Base-by-base conservation (phyloP, 495 filamentous ascomycete genomes). In the Lasiosphaeria miniovina region DNA sequence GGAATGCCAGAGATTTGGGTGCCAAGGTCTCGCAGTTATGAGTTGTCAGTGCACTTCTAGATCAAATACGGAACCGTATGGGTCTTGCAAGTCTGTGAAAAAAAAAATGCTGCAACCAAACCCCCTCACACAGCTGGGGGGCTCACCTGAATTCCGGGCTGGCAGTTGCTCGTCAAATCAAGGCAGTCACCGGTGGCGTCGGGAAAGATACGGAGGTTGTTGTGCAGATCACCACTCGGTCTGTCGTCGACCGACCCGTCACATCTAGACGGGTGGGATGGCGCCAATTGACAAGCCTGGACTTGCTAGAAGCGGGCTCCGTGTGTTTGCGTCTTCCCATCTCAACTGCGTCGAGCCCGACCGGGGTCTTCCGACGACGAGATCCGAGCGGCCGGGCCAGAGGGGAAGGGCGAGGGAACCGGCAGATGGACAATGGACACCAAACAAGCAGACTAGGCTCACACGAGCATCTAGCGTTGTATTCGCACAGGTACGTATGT, bases 91-190 rank as follows among this genome's bases (percentile, higher is more conserved):
- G 24, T 24, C 24, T 24, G 24, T 2, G n/a, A 24, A 24, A 24
- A 24, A 24, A 24, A 24, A 24, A 46, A 46, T 14, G 4, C 6
- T n/a, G 12, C 43, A 9, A 46, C 38, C 63, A 53, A 49, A 52
- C 24, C 24, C 24, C 61, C 61, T 57, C 64, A 57, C 61, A 57
- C 49, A 36, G 64, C 58, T 61, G 53, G 60, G 54, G 43, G 46
- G 40, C 43, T 36, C 51, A 61, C 49, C 52, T 61, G 1, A 24
- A 24, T 24, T 0, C 24, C 24, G 24, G 24, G 24, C 24, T 24
- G 24, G 24, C 24, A 24, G 24, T 24, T 24, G 24, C 24, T 24
- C 24, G 24, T 24, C 24, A 24, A 24, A 24, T 24, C 24, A 24
- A 24, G 24, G 24, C 24, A 24, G 24, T 24, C 24, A 24, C 24